phyloP scores from a whole-genome alignment of 345 rosid genomes.

The Hibiscus trionum region DNA sequence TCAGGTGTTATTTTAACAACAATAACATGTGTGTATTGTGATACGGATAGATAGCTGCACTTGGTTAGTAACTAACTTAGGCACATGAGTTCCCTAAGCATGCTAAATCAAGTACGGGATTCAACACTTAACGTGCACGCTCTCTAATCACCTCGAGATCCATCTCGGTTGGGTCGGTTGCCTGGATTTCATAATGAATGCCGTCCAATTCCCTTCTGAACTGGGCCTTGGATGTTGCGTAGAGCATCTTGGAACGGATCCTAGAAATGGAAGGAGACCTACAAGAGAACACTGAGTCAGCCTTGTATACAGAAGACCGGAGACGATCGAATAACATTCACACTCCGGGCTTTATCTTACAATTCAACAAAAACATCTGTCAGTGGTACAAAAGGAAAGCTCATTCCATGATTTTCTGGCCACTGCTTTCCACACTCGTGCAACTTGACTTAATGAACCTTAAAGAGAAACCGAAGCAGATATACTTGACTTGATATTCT shows the following conservation, averaged over 20 bases:
- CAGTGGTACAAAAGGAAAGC: background rate
- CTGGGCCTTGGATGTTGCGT: conserved; percentile 61
- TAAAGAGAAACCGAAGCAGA: background rate
- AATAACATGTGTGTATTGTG: conserved; percentile 8
- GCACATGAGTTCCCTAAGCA: background rate
- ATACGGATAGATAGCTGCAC: conserved; percentile 1
- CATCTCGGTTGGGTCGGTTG: conserved; percentile 78
- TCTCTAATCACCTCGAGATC: conserved; percentile 58
- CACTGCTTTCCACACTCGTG: background rate
- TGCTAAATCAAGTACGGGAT: background rate
- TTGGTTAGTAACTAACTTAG: conserved; percentile 12
- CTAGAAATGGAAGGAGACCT: conserved; percentile 80
- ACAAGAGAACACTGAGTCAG: background rate
- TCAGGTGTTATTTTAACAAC: conserved; percentile 25
- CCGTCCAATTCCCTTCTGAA: conserved; percentile 75
- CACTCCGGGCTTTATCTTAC: background rate
- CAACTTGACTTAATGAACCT: background rate
- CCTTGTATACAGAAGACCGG: background rate
- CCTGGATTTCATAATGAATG: conserved; percentile 75
- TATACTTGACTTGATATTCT: background rate
- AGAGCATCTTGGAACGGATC: conserved; percentile 70
- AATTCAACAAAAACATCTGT: background rate
- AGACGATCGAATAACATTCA: background rate
- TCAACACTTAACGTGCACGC: conserved; percentile 39
- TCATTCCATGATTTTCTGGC: background rate